These are phyloP conservation scores for Wickerhamia fluorescens DNA, from an alignment of 805 yeast genomes.

Conservation along the genomic window DNA sequence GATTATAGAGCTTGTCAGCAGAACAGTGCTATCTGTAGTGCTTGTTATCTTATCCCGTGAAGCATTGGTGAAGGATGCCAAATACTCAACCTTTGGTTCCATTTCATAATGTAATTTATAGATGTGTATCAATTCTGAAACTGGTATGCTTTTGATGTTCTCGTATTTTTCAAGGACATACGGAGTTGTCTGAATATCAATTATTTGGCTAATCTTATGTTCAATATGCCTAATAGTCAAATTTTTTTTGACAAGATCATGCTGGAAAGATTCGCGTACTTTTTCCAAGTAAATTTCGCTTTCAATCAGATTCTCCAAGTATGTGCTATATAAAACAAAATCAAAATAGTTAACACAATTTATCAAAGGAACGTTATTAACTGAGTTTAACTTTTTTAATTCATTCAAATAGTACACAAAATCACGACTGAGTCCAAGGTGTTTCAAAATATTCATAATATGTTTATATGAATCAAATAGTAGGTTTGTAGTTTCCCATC, in stretches of 20 bases:
- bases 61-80: no score
- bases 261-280: neutral
- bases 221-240: neutral
- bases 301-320: conserved; percentile 1
- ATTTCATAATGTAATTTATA: conserved; percentile 1
- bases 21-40: no score
- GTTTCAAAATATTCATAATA: conserved; percentile 34
- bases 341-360: conserved; percentile 11
- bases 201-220: no score
- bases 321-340: conserved; percentile 3
- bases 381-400: conserved; percentile 30
- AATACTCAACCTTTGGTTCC: no score
- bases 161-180: neutral
- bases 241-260: conserved; percentile 1
- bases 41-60: no score
- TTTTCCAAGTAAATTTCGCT: neutral
- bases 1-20: no score
- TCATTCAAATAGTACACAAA: conserved; percentile 50
- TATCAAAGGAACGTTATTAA: conserved; percentile 17
- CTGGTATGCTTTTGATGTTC: neutral
- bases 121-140: conserved; percentile 1
- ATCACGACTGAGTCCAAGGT: conserved; percentile 53
- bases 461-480: conserved; percentile 32
- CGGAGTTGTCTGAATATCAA: no score
- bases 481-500: conserved; percentile 28